phyloP scores from a whole-genome alignment of 768 basidiomycete species.

The Kwoniella bestiolae region DNA sequence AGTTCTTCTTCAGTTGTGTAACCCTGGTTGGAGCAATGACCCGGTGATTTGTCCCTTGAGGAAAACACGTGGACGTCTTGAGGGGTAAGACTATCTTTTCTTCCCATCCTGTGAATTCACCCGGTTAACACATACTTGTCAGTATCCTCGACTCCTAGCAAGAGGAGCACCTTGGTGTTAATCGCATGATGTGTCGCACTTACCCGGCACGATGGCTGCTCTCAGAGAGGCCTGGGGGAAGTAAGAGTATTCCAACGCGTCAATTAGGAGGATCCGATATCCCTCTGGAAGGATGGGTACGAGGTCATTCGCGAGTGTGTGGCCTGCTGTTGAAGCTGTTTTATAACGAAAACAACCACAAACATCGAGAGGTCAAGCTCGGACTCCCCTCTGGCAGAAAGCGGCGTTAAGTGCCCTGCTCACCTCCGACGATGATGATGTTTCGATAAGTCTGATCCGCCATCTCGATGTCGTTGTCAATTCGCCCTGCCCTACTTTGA shows the following conservation, averaged over 20 bases:
- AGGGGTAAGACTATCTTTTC: constrained; percentile 37
- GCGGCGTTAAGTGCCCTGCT: no score
- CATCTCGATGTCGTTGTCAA: no score
- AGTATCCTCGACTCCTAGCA: no score
- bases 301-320: constrained; percentile 39
- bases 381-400: no score
- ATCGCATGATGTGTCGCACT: no score
- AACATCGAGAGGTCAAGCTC: no score
- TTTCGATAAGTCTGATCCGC: no score
- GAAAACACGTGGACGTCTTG: constrained; percentile 42
- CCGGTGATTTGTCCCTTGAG: constrained; percentile 33
- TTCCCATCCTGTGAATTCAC: constrained; percentile 53
- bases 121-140: no score
- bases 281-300: constrained; percentile 9
- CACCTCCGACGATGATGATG: no score
- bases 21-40: constrained; percentile 48
- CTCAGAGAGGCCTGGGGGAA: constrained; percentile 47
- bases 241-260: constrained; percentile 38
- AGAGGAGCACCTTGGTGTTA: no score
- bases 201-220: constrained; percentile 51
- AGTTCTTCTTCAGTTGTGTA: constrained; percentile 37
- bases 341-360: no score
- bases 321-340: constrained; percentile 44
- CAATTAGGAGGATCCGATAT: constrained; percentile 48
- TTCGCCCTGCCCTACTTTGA: no score